Evolutionary conservation across 495 filamentous ascomycete species (phyloP).

Genomic region (Hyphodiscus hymeniophilus): DNA sequence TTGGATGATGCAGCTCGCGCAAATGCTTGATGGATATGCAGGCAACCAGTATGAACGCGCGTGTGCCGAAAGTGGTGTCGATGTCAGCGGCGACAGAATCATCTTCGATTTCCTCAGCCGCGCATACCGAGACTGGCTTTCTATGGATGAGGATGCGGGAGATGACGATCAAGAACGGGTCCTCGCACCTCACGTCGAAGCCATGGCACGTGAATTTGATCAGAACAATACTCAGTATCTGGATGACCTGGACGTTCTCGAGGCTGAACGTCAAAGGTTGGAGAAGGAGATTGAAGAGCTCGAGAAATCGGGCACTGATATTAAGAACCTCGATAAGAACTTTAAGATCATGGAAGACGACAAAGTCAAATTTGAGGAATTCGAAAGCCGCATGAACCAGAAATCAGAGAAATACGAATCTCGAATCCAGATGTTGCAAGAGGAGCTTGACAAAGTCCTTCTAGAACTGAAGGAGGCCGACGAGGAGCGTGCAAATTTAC

Average conservation of each 20-base stretch:
- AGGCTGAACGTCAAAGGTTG: constrained; percentile 71
- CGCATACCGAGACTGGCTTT: constrained; percentile 90
- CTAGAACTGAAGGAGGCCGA: constrained; percentile 71
- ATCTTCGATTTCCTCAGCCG: constrained; percentile 84
- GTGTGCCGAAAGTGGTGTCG: constrained; percentile 73
- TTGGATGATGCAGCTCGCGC: constrained; percentile 96
- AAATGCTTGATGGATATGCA: constrained; percentile 77
- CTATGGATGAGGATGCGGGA: constrained; percentile 74
- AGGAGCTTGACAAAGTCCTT: constrained; percentile 71
- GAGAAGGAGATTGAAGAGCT: constrained; percentile 81
- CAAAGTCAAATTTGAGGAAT: constrained; percentile 84
- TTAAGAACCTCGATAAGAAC: constrained; percentile 71
- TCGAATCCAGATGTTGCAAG: constrained; percentile 65
- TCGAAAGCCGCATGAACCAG: constrained; percentile 69
- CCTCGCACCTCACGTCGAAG: constrained; percentile 74
- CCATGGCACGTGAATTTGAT: constrained; percentile 87
- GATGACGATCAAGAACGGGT: constrained; percentile 71
- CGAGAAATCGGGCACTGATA: constrained; percentile 72
- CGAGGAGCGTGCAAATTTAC: constrained; percentile 67
- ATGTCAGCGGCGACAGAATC: constrained; percentile 81
- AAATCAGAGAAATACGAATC: constrained; percentile 77
- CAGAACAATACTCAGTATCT: constrained; percentile 68
- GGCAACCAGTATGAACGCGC: constrained; percentile 77
- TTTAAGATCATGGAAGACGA: constrained; percentile 87
- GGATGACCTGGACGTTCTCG: constrained; percentile 72